Evolutionary conservation across 192 early-diverging fungal species (phyloP).

Genomic region (Phlyctochytrium planicorne): DNA sequence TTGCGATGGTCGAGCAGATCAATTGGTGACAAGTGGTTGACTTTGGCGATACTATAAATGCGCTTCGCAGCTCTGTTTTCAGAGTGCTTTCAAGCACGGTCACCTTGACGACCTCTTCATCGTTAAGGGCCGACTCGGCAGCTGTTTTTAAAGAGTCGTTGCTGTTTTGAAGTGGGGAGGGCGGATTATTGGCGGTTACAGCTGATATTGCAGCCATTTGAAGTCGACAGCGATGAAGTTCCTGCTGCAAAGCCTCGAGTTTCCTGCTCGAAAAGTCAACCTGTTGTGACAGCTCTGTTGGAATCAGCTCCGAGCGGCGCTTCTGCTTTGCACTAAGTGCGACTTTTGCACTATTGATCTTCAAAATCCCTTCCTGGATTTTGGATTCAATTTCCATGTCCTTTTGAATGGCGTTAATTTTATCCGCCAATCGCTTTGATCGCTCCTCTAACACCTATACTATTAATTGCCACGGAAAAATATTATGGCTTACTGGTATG

Average conservation of each 20-base stretch:
- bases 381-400: constrained; percentile 60
- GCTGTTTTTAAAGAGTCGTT: constrained; percentile 7
- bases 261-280: constrained; percentile 36
- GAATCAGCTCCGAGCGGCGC: background rate
- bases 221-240: constrained; percentile 44
- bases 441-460: constrained; percentile 36
- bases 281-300: constrained; percentile 37
- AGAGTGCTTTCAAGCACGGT: constrained; percentile 27
- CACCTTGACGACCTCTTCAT: constrained; percentile 41
- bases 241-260: constrained; percentile 48
- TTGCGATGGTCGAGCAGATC: constrained; percentile 29
- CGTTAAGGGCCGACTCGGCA: background rate
- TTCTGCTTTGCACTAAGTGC: constrained; percentile 10
- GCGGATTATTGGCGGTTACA: constrained; percentile 16
- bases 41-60: constrained; percentile 34
- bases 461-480: background rate
- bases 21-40: constrained; percentile 30
- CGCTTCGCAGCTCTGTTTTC: constrained; percentile 38
- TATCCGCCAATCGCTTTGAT: constrained; percentile 39
- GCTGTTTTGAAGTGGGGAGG: background rate
- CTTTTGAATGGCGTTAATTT: constrained; percentile 49
- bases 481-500: background rate
- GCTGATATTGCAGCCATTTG: constrained; percentile 33
- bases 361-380: constrained; percentile 53
- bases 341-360: constrained; percentile 40